Base-by-base conservation (phyloP, 805 yeast species). In the Lipomyces sp. region DNA sequence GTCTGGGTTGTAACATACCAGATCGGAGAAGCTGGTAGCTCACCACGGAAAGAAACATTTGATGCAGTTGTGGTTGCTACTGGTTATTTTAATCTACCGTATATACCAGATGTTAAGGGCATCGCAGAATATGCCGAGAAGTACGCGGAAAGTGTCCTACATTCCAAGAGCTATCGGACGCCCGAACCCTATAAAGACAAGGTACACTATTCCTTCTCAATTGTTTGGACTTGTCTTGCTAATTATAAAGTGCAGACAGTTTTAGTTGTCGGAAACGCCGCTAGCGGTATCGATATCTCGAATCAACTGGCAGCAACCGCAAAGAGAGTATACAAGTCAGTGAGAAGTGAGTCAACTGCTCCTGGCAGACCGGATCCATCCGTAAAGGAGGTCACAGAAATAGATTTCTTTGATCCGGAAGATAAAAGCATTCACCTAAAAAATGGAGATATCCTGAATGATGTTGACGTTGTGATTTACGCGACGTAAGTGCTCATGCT, bases 201-300 rank as follows among this genome's bases (percentile, higher is more conserved):
- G 54, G 54, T 51, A 4, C 24, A 32, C 37, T 32, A 30, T 5
- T 81, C 83, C 1, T 66, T 84, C 62, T 73, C 82, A 24, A 75
- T 82, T 58, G 13, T 11, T 10, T 18, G 33, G 11, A 29, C 10
- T 6, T 51, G 11, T 29, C 34, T 51, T 55, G 58, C 32, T 32
- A 32, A 51, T n/a, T 11, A 42, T 15, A 42, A 42, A 15, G 15
- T n/a, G 29, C 32, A 51, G 60, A 81, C 77, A 39, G 85, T 87
- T 15, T 75, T 90, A 55, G 82, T 90, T 5, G 85, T 90, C n/a
- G 96, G 96, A 0, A 88, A 87, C 72, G 86, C 88, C 10, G 89
- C 95, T 1, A 86, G 92, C 37, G 97, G 94, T 34, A 84, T 86
- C 24, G 97, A 92, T 74, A 79, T 90, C 53, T 84, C 91, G 1